phyloP scores from a whole-genome alignment of 2,329 filamentous ascomycete species.

The Aspergillus phoenicis region DNA sequence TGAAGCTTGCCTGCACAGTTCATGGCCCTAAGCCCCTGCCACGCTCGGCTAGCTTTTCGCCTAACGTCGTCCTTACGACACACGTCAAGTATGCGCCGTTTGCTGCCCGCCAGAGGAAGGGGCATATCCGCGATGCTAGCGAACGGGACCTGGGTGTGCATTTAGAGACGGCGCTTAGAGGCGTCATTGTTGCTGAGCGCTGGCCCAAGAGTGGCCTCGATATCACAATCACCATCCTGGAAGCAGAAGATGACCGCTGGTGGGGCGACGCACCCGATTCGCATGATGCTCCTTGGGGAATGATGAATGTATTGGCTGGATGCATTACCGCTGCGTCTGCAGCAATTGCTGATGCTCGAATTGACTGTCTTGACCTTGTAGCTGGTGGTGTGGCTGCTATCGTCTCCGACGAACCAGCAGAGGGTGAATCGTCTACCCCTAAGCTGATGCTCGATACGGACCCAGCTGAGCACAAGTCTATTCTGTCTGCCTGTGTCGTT shows the following conservation, averaged over 20 bases:
- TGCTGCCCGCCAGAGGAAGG: constrained; percentile 76
- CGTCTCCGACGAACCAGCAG: constrained; percentile 50
- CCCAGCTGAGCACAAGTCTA: constrained; percentile 73
- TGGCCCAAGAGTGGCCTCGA: constrained; percentile 99
- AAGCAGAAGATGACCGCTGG: constrained; percentile 82
- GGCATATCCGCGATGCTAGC: constrained; percentile 80
- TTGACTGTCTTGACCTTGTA: constrained; percentile 91
- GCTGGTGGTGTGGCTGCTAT: constrained; percentile 86
- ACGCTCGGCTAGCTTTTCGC: constrained; percentile 85
- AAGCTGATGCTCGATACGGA: constrained; percentile 73
- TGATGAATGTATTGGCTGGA: constrained; percentile 87
- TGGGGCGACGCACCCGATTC: constrained; percentile 58
- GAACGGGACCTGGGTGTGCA: constrained; percentile 91
- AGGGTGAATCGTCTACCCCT: constrained; percentile 26
- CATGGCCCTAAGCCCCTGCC: constrained; percentile 91
- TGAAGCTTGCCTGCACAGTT: constrained; percentile 91
- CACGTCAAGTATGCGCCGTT: constrained; percentile 98
- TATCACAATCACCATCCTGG: constrained; percentile 86
- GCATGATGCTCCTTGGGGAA: constrained; percentile 71
- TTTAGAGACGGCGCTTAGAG: constrained; percentile 84
- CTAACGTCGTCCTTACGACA: constrained; percentile 86
- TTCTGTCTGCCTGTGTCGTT: constrained; percentile 83
- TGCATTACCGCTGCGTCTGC: constrained; percentile 94
- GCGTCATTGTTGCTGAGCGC: constrained; percentile 85
- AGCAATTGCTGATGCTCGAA: constrained; percentile 89